Base-by-base conservation (phyloP, 2,329 filamentous ascomycete species). In the Colletotrichum eremochloae region DNA sequence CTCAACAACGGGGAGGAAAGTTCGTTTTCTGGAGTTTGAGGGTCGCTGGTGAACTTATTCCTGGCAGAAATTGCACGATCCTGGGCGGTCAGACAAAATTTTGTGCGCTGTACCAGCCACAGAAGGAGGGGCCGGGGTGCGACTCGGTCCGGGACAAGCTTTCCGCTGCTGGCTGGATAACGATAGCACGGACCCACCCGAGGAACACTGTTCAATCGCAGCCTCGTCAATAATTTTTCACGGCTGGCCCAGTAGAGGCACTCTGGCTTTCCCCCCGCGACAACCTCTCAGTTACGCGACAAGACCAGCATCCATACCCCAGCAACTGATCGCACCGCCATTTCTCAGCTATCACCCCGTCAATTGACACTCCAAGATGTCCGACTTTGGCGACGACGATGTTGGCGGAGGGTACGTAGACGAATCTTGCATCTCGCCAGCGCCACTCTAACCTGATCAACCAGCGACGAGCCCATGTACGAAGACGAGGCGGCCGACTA, bases 371-470 rank as follows among this genome's bases (percentile, higher is more conserved):
- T 50, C 44, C 62, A 83, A 70, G 29, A 94, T 94, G 92, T 94
- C 92, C 82, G 92, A 94, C 84, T 91, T 91, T 84, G 92, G 90
- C 77, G 90, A 92, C 78, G 89, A 92, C 76, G 86, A 84, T 75
- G 71, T 58, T 4, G 72, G 72, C 42, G 72, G 72, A 57, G 72
- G 63, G 68, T 74, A 72, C 24, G 72, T 63, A 50, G 14, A 52
- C 50, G 61, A 75, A 72, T 24, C 42, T 66, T 56, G 60, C 5
- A 5, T 74, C 40, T 74, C 8, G 42, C 36, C 40, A 12, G 40
- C 40, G 66, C 66, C 60, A 60, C 60, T 53, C 53, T 72, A 46
- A 73, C 67, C 15, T 12, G 46, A 29, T 24, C 44, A 6, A 33
- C 76, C 78, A 92, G 90, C 76, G 91, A 92, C 79, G 90, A 92